Conservation (phyloP, 768 basidiomycete genomes). For the Leccinum incarnatum region DNA sequence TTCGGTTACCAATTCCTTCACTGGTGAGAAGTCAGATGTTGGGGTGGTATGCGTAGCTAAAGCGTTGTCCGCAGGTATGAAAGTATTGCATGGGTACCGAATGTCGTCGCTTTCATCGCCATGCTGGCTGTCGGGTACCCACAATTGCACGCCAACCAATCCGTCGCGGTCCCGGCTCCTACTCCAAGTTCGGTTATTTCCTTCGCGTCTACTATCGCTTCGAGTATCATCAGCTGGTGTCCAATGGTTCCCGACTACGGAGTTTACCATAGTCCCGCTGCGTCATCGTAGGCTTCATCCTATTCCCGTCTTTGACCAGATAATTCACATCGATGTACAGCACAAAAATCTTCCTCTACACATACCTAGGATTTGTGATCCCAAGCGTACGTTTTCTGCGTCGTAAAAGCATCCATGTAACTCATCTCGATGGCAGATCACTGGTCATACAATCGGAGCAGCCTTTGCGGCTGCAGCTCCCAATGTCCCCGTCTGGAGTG, state of each 20-base stretch:
- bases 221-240: constrained; percentile 44
- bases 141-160: constrained; percentile 47
- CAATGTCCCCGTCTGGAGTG: constrained; percentile 37
- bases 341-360: constrained; percentile 40
- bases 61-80: constrained; percentile 55
- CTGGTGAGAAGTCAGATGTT: constrained; percentile 35
- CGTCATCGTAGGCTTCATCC: constrained; percentile 48
- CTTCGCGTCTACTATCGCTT: constrained; percentile 43
- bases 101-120: constrained; percentile 63
- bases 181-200: constrained; percentile 37
- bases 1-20: constrained; percentile 63
- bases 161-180: constrained; percentile 35
- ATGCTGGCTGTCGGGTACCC: constrained; percentile 68
- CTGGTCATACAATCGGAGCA: constrained; percentile 43
- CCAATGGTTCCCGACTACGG: constrained; percentile 48
- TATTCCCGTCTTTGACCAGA: neutral
- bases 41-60: neutral
- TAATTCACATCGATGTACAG: constrained; percentile 20
- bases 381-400: constrained; percentile 35
- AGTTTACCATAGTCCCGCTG: constrained; percentile 49
- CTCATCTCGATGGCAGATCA: constrained; percentile 28
- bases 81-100: constrained; percentile 73
- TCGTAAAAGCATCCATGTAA: neutral
- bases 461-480: constrained; percentile 44
- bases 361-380: constrained; percentile 44